Evolutionary conservation across 1,284 basidiomycete genomes (phyloP), one percentile per base, ranked within the genome.

Genomic region (Coniferiporia sulphurascens): DNA sequence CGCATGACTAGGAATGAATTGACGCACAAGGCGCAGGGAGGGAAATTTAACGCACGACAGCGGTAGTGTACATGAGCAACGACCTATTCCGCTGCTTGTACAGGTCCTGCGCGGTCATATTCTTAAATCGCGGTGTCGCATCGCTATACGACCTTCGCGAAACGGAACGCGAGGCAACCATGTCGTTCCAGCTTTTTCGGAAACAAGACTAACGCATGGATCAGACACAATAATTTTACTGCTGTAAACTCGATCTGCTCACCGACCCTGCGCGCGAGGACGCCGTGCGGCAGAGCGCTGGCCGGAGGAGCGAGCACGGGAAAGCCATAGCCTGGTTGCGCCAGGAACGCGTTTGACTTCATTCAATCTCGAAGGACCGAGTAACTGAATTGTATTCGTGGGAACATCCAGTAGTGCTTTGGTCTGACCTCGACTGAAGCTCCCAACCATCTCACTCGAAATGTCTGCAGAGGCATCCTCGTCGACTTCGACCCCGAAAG

Each of bases 21-120:
- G 36, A 7, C 13, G 36, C 7, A 57, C n/a, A 43, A 48, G 60
- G 41, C 12, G 41, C 9, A 44, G 17, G 15, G 22, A 22, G 17
- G 32, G 38, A 53, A 13, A 76, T 32, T 34, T 52, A 12, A 76
- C 87, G 63, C 74, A 91, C 90, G 55, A 86, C 82, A 10, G 91
- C 91, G 22, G 86, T 80, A 13, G 85, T 83, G 70, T 93, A 94
- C 85, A 93, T 86, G 58, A 93, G 73, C 56, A 94, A 72, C 54
- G 81, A 84, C 49, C 85, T 80, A 65, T 93, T 93, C 66, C 78
- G 78, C n/a, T 79, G 72, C 3, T 71, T 71, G 65, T 79, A 76
- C 27, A 75, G 60, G 45, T 73, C 70, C 60, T 73, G 70, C 52
- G 72, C 62, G 32, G 66, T 62, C 56, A 50, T 58, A n/a, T 49